Base-by-base conservation (phyloP, 345 rosid species). In the Sisymbrium irio region DNA sequence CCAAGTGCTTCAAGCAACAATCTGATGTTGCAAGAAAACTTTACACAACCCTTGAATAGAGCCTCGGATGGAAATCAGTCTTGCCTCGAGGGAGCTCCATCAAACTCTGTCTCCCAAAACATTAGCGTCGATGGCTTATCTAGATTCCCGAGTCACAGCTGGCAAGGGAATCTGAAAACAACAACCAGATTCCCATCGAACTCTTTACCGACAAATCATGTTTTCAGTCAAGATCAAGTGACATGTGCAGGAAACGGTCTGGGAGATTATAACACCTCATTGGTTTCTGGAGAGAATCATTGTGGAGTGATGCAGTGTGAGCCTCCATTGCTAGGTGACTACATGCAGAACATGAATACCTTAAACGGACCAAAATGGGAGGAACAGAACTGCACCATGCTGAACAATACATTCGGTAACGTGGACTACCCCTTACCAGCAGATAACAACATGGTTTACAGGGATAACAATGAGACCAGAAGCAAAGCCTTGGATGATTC, bases 231-330 rank as follows among this genome's bases (percentile, higher is more conserved):
- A 13, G 81, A 80, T 71, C 84, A 74, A 76, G 62, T 20, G 82
- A 62, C 72, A 69, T 59, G 12, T 50, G 51, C 66, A 18, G 77
- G 69, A 30, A 86, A 77, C 51, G 71, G 77, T 61, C 50, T 76
- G 2, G 76, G 76, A 30, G 91, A 79, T 37, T 81, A 85, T 67
- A 78, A 80, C 7, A 27, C 35, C 7, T 73, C 90, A 65, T 71
- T 88, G 22, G 53, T 72, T 46, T 75, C 78, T 62, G 41, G 77
- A 45, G 86, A 72, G 42, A 77, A 82, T 72, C 65, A 74, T 42
- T 80, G 85, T 60, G 79, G 62, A 57, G 87, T 73, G 51, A 61
- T 85, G 65, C 85, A 79, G 40, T 79, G 83, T 73, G 91, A 87
- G 63, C 54, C 82, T 14, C 82, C 83, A 10, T 62, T 83, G 22